phyloP scores from a whole-genome alignment of 2,329 filamentous ascomycete genomes.

The Sporothrix protearum region DNA sequence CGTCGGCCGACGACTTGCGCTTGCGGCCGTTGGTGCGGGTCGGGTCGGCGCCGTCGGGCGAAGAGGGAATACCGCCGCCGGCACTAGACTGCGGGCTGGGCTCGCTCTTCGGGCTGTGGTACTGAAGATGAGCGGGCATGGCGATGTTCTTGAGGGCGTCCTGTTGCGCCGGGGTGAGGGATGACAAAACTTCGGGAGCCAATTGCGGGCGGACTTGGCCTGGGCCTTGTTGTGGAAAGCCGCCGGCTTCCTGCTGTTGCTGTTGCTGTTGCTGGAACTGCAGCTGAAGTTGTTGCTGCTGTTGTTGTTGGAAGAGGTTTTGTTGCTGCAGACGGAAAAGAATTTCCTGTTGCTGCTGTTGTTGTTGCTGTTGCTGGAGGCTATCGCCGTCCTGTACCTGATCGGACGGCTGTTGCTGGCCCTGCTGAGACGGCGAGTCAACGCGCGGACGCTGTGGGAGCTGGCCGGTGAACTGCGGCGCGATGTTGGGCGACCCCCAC shows the following conservation, averaged over 20 bases:
- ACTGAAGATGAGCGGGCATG: constrained; percentile 61
- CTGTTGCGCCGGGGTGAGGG: constrained; percentile 56
- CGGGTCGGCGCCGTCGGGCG: constrained; percentile 52
- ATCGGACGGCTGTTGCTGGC: constrained; percentile 23
- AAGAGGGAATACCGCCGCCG: constrained; percentile 52
- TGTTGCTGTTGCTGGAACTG: background rate
- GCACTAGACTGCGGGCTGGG: constrained; percentile 55
- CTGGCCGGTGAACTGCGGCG: constrained; percentile 34
- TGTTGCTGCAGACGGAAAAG: constrained; percentile 23
- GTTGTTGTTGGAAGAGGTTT: background rate
- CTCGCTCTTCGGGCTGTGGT: constrained; percentile 56
- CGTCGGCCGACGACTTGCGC: constrained; percentile 65
- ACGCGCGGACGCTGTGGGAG: constrained; percentile 36
- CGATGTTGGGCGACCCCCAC: constrained; percentile 32
- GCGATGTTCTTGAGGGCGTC: constrained; percentile 61
- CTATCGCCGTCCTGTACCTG: constrained; percentile 27
- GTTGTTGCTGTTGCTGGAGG: constrained; percentile 34
- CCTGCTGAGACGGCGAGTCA: constrained; percentile 28
- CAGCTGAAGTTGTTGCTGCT: constrained; percentile 1
- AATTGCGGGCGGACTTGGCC: constrained; percentile 32
- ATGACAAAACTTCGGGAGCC: constrained; percentile 37
- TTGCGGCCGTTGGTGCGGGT: constrained; percentile 56
- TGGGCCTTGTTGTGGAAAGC: constrained; percentile 33
- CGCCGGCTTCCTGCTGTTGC: constrained; percentile 13
- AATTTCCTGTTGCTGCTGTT: constrained; percentile 19